Base-by-base conservation (phyloP, 805 yeast genomes). In the Candida methanosorbosa region DNA sequence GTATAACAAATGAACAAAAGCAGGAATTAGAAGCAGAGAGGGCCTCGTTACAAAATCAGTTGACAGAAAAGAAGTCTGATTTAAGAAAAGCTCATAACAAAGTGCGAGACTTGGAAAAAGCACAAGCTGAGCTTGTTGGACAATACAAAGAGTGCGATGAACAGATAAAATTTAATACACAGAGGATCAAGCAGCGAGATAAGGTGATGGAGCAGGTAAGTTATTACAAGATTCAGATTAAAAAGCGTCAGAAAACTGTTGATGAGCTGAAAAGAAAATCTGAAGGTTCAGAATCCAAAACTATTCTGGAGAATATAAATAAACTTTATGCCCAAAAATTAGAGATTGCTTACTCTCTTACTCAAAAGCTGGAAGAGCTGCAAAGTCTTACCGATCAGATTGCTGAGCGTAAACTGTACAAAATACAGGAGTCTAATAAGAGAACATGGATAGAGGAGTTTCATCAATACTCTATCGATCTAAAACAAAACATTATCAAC, bases 341-440 rank as follows among this genome's bases (percentile, higher is more conserved):
- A 6, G 11, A 18, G 13, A 6, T 13, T 19, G 9, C 13, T 3
- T 9, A 18, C 17, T 6, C 17, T 4, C 3, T 28, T 5, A 4
- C 18, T 11, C n/a, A 18, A 5, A 4, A 3, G 4, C 12, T 19
- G 8, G 22, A 5, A 6, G 18, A 18, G 12, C 17, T 28, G 4
- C 15, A 28, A 18, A 19, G 18, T 7, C 7, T 9, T 4, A 16
- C 9, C n/a, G 30, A 28, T 7, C 7, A 28, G 4, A 28, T 28
- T n/a, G 9, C n/a, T 3, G 17, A 28, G 16, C 13, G 4, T 2
- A 33, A 41, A 17, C 31, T 52, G 11, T 32, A 31, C 25, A 38
- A 37, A 12, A 40, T 70, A 30, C 74, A 72, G 38, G 57, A 57
- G 9, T 47, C 54, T 26, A 69, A 71, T 40, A 60, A 59, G 33